Evolutionary conservation across 441 rosid species (phyloP), one percentile per base, ranked within the genome.

Genomic region (Cnidoscolus chayamansa): DNA sequence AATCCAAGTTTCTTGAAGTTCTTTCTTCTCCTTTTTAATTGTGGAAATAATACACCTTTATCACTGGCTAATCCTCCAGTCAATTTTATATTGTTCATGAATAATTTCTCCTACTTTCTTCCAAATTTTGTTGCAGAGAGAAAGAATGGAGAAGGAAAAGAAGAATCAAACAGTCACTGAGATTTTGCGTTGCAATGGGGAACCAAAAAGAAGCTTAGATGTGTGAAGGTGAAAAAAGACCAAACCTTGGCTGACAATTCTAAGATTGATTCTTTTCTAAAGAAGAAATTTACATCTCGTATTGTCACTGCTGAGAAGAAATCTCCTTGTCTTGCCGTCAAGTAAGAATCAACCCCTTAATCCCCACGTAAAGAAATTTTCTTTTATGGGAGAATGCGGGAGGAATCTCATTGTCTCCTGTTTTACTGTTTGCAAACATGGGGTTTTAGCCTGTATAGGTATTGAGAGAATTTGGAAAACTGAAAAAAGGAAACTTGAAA

Each of bases 171-270:
- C 81, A 79, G 83, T 72, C 65, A 70, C 81, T 74, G 92, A 90
- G 76, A 93, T 82, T 91, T 93, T 81, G 81, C 85, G 79, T 72
- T 93, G 73, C 91, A 93, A 77, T 91, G 98, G 98, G 98, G 98
- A 45, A 90, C 82, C 65, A 87, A 89, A 57, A 93, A 93, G 82
- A 87, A 89, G 82, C 93, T 82, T 76, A 83, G 98, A 82, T 87
- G 96, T 79, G 87, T 84, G 78, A 91, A 88, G 78, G 76, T 89
- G 48, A 93, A 88, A 80, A 88, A 85, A 66, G 86, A 83, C 54
- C 88, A 82, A 77, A 84, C 65, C 74, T 82, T 77, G 50, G 71
- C 81, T 37, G 80, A 80, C 81, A 80, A 70, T 64, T 75, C 64
- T 68, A 84, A 81, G 70, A 48, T 78, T 58, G 89, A 86, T 68